Percentiles rank a stretch among this genome's conserved stretches.
Evolutionary conservation across 2,329 filamentous ascomycete genomes (phyloP).

Genomic region (Periconia macrospinosa): DNA sequence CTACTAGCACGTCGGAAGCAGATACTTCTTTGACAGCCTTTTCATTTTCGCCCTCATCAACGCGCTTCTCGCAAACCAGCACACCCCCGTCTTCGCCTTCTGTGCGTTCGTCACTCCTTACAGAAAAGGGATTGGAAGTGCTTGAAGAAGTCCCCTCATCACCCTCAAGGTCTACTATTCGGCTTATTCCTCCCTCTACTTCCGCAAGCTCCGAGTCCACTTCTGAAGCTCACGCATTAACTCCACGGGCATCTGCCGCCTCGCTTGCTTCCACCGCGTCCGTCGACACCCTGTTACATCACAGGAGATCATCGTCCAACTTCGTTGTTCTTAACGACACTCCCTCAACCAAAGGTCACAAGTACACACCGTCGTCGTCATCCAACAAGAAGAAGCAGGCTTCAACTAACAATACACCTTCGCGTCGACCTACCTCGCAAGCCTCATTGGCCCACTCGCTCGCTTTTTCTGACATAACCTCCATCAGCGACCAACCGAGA

Average conservation of each 20-base stretch:
- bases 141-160: conserved; percentile 32
- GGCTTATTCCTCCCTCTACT: conserved; percentile 40
- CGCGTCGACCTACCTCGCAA: conserved; percentile 31
- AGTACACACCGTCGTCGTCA: conserved; percentile 29
- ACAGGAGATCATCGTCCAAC: conserved; percentile 33
- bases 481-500: conserved; percentile 20
- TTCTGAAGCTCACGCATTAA: conserved; percentile 36
- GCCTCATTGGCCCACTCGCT: conserved; percentile 40
- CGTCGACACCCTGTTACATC: conserved; percentile 16
- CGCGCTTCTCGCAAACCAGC: conserved; percentile 43
- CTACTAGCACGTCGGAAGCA: conserved; percentile 42
- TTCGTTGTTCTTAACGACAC: conserved; percentile 20
- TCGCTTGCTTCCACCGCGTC: conserved; percentile 37
- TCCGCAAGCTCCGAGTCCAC: conserved; percentile 34
- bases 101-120: conserved; percentile 27
- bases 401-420: conserved; percentile 33
- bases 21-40: conserved; percentile 40
- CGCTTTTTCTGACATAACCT: conserved; percentile 40
- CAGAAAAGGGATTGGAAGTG: conserved; percentile 35
- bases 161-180: conserved; percentile 35
- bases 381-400: conserved; percentile 35
- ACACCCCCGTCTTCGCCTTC: conserved; percentile 42
- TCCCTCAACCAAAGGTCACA: conserved; percentile 25
- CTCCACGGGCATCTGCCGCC: conserved; percentile 38
- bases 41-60: conserved; percentile 40